Evolutionary conservation across 2,329 filamentous ascomycete genomes (phyloP), one percentile per base, ranked within the genome.

Genomic region (Fusarium caatingaense): DNA sequence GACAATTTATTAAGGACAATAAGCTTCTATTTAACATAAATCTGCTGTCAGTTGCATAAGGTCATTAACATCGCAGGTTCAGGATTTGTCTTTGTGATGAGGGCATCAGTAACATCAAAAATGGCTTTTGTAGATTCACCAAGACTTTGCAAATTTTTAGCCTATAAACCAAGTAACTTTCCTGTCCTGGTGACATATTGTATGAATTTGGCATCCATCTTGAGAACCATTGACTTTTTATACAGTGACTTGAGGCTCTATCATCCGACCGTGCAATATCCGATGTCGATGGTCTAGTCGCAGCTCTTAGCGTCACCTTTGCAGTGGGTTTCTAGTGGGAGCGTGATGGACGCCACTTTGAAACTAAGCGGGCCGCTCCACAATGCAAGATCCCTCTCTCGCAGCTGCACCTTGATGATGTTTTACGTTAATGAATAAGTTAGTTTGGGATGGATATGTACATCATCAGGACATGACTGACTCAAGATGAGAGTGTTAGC

Each of bases 281-380:
- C 59, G 55, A 46, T 55, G 37, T 42, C 44, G 41, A 49, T 46
- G 27, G 45, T 51, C 18, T 46, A 42, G 41, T 48, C 13, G 44
- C 30, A 53, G 45, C 28, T 41, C 50, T 54, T 69, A 71, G 66
- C 54, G 67, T 45, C 41, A n/a, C 37, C 23, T 59, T 50, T 48
- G 23, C 41, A 65, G 63, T 53, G 57, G 62, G 32, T 54, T 58
- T 51, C 7, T 50, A 54, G 46, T 56, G 59, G 34, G 34, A 47
- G 51, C 50, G 27, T 64, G 60, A 65, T 60, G 28, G 56, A 46
- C 64, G 68, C 64, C 56, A 58, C 50, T 61, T 56, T 61, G 64
- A 58, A 41, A 30, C 64, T 54, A 56, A 69, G 68, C 64, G 60
- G 64, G 64, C 68, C 60, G 50, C 68, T 55, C 69, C 69, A 66